A percentile compares a stretch with the other conserved stretches of the same genome.
Evolutionary conservation across 257 asterid species (phyloP).

Genomic region (Osmanthus fragrans): DNA sequence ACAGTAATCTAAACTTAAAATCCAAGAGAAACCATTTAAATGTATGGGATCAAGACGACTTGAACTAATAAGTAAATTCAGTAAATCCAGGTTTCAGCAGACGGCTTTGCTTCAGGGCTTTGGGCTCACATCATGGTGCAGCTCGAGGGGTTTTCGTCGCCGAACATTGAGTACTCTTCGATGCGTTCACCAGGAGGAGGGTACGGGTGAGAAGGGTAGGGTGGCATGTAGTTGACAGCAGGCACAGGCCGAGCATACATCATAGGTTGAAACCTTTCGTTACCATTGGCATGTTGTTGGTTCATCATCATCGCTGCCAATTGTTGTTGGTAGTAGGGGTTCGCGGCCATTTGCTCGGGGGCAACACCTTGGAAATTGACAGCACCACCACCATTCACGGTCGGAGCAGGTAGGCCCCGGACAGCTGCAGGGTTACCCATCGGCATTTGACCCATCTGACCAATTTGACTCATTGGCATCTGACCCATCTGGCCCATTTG

Average conservation of each 20-base stretch:
- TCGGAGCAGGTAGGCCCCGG: slow-evolving; percentile 62
- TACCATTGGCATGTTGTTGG: slow-evolving; percentile 79
- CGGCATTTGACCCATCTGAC: slow-evolving; percentile 39
- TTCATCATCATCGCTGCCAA: slow-evolving; percentile 92
- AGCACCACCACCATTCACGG: slow-evolving; percentile 45
- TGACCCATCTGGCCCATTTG: slow-evolving; percentile 38
- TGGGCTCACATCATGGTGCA: slow-evolving; percentile 65
- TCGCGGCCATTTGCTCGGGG: slow-evolving; percentile 55
- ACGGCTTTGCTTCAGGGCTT: neutral
- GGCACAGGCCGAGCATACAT: slow-evolving; percentile 97
- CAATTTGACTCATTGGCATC: slow-evolving; percentile 26
- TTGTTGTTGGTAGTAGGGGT: slow-evolving; percentile 63
- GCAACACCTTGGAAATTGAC: slow-evolving; percentile 58
- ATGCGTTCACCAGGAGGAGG: slow-evolving; percentile 58
- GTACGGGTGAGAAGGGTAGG: slow-evolving; percentile 59
- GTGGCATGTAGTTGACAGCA: slow-evolving; percentile 81
- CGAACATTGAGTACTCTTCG: slow-evolving; percentile 59
- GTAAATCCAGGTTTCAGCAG: neutral
- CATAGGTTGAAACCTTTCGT: slow-evolving; percentile 97
- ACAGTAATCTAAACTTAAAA: slow-evolving; percentile 44
- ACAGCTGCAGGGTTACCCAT: slow-evolving; percentile 56
- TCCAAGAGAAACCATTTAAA: slow-evolving; percentile 34
- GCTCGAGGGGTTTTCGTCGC: slow-evolving; percentile 70
- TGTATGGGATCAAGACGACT: slow-evolving; percentile 44
- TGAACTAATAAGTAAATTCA: slow-evolving; percentile 10